These are phyloP conservation scores for Rhizopogon roseolus DNA, from an alignment of 768 basidiomycete genomes.

Conservation along the genomic window DNA sequence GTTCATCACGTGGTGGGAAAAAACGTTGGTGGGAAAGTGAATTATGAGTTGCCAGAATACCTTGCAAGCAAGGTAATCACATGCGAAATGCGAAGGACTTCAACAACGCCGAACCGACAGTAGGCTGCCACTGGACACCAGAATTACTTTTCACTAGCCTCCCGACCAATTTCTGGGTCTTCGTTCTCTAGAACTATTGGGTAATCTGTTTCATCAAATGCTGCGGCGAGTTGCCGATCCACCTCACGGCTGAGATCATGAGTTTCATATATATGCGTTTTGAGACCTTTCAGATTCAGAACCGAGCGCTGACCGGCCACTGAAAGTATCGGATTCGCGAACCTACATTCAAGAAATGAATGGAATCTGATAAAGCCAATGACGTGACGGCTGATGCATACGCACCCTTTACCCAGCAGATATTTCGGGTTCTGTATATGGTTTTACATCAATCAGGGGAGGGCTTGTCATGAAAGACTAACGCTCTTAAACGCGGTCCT, in stretches of 20 bases:
- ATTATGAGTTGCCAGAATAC: too few species aligned
- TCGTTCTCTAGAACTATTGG: neutral
- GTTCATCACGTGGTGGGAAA: too few species aligned
- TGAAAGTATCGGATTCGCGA: constrained; percentile 10
- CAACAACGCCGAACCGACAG: too few species aligned
- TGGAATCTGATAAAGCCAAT: neutral
- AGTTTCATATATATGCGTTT: neutral
- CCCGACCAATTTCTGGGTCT: too few species aligned
- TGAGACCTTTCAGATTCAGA: constrained; percentile 11
- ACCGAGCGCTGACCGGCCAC: constrained; percentile 14
- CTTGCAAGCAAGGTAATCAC: too few species aligned
- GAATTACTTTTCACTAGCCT: too few species aligned
- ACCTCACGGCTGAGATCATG: constrained; percentile 13
- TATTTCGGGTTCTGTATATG: constrained; percentile 8
- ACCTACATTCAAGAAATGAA: neutral
- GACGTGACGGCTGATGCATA: neutral
- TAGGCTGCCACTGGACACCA: too few species aligned
- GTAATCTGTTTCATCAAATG: neutral
- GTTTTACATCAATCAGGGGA: neutral
- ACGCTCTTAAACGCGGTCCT: constrained; percentile 7
- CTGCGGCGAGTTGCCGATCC: constrained; percentile 11
- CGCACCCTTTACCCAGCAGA: constrained; percentile 6
- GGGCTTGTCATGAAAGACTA: neutral
- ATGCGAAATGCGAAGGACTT: too few species aligned
- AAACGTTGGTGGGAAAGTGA: too few species aligned